phyloP scores from a whole-genome alignment of 2,329 filamentous ascomycete genomes.

The Epichloe coenophiala region DNA sequence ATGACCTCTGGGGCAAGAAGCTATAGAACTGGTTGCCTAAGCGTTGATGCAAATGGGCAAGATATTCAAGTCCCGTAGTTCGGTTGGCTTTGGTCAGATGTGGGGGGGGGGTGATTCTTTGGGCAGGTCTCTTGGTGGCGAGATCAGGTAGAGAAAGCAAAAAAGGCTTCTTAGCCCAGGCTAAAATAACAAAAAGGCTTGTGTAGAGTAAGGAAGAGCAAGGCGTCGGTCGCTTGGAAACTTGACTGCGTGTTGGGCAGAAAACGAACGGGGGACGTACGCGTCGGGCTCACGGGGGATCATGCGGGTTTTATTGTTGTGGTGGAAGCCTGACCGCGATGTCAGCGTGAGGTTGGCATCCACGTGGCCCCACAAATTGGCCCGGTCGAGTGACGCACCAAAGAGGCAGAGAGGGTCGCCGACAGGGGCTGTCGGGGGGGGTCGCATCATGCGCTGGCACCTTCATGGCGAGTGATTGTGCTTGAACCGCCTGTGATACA shows the following conservation, averaged over 20 bases:
- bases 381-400: conserved; percentile 8
- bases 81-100: conserved; percentile 8
- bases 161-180: conserved; percentile 6
- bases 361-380: conserved; percentile 12
- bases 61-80: conserved; percentile 11
- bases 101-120: not conserved
- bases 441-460: conserved; percentile 34
- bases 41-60: conserved; percentile 14
- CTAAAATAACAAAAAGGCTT: conserved; percentile 6
- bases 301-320: conserved; percentile 35
- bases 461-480: conserved; percentile 21
- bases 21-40: conserved; percentile 1
- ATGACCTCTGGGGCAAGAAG: conserved; percentile 10
- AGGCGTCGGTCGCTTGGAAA: conserved; percentile 9
- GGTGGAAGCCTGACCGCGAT: conserved; percentile 15
- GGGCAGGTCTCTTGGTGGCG: conserved; percentile 8
- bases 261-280: conserved; percentile 16
- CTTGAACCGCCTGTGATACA: conserved; percentile 21
- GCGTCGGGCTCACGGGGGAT: conserved; percentile 31
- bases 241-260: conserved; percentile 21
- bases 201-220: conserved; percentile 8
- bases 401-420: conserved; percentile 5
- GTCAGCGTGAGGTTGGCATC: conserved; percentile 6
- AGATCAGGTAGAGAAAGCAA: conserved; percentile 10
- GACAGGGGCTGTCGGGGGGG: conserved; percentile 12